A percentile compares a stretch with the other conserved stretches of the same genome.
phyloP scores from a whole-genome alignment of 2,329 filamentous ascomycete species.

The Ramularia endophylla region DNA sequence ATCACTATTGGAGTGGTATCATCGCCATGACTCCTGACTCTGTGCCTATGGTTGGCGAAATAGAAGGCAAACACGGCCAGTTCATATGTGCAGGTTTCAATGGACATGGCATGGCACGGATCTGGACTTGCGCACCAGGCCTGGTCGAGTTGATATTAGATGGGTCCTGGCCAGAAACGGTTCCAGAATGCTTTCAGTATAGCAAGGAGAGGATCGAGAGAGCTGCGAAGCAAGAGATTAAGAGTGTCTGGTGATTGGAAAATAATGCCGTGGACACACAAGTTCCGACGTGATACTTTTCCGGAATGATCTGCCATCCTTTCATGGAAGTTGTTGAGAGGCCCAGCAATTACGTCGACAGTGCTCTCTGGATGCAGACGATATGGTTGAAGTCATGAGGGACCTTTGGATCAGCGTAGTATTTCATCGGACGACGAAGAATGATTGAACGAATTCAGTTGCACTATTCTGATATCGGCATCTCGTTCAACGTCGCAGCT shows the following conservation, averaged over 20 bases:
- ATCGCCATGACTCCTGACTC: slow-evolving; percentile 43
- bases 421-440: too few relatives aligned
- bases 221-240: slow-evolving; percentile 11
- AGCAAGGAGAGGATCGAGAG: slow-evolving; percentile 12
- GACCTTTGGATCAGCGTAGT: too few relatives aligned
- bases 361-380: too few relatives aligned
- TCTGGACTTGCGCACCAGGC: slow-evolving; percentile 44
- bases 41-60: slow-evolving; percentile 42
- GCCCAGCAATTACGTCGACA: too few relatives aligned
- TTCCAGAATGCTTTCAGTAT: slow-evolving; percentile 21
- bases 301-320: too few relatives aligned
- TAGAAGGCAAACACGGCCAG: slow-evolving; percentile 39
- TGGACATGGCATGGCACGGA: slow-evolving; percentile 44
- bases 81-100: slow-evolving; percentile 48
- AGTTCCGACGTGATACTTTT: too few relatives aligned
- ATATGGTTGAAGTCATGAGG: too few relatives aligned
- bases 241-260: slow-evolving; percentile 15
- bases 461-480: too few relatives aligned
- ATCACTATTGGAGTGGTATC: slow-evolving; percentile 45
- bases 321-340: too few relatives aligned
- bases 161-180: slow-evolving; percentile 16
- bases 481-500: too few relatives aligned
- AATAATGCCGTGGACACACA: too few relatives aligned
- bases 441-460: too few relatives aligned
- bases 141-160: slow-evolving; percentile 38